phyloP scores from a whole-genome alignment of 106 monocot species.

The Platanthera zijinensis region DNA sequence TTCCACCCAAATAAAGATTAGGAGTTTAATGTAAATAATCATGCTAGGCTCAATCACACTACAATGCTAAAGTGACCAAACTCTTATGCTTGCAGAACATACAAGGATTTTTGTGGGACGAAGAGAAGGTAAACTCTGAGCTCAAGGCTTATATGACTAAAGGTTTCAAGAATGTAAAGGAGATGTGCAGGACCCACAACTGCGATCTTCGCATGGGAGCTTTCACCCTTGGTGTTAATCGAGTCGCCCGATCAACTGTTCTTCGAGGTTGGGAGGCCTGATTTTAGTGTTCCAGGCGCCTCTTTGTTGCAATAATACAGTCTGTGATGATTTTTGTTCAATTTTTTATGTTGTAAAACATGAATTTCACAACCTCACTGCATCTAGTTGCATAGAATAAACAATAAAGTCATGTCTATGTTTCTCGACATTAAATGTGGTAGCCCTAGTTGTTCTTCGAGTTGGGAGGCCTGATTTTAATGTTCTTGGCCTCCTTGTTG shows the following conservation, averaged over 20 bases:
- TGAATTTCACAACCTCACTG: no score
- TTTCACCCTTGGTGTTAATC: constrained; percentile 76
- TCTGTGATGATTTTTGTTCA: no score
- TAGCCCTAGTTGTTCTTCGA: constrained; percentile 26
- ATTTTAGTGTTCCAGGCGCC: not conserved
- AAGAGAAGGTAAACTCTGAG: constrained; percentile 84
- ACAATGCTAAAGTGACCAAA: not conserved
- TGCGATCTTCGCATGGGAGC: constrained; percentile 93
- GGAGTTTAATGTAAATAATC: not conserved
- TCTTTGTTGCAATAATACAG: no score
- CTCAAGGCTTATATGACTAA: constrained; percentile 67
- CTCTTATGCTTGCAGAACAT: constrained; percentile 52
- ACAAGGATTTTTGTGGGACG: constrained; percentile 95
- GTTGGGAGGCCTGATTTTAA: constrained; percentile 59
- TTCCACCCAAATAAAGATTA: no score
- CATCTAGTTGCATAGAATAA: no score
- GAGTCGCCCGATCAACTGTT: constrained; percentile 71
- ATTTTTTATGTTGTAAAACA: no score
- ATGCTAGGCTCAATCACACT: not conserved
- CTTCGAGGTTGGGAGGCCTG: constrained; percentile 80
- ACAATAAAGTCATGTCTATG: no score
- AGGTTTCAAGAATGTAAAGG: constrained; percentile 56
- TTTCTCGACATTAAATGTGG: no score
- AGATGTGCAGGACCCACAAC: constrained; percentile 72
- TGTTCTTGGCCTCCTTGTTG: not conserved